Evolutionary conservation across 139 green algal species (phyloP).

Genomic region (Chlorella sp.): DNA sequence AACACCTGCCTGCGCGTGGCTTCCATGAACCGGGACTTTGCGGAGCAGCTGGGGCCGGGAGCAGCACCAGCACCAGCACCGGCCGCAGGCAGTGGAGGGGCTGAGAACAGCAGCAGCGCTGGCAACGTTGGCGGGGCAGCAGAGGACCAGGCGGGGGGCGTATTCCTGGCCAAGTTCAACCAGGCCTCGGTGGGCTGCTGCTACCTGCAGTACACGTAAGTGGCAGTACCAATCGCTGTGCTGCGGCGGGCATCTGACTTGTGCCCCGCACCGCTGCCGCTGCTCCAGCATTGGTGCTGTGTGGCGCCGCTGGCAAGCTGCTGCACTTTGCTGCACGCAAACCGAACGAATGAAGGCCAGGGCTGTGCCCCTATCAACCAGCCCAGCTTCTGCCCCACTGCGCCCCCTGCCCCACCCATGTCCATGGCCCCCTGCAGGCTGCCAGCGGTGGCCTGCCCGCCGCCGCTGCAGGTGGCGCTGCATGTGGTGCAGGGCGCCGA

Average conservation of each 20-base stretch:
- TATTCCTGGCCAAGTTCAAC: conserved; percentile 30
- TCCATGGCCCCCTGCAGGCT: conserved; percentile 41
- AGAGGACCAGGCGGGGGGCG: background rate
- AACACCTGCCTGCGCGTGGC: conserved; percentile 43
- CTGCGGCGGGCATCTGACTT: background rate
- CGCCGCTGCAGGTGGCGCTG: conserved; percentile 38
- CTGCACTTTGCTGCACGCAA: too few species aligned
- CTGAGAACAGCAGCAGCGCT: background rate
- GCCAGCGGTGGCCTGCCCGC: conserved; percentile 34
- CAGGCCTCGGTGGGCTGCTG: conserved; percentile 37
- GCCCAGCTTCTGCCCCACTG: too few species aligned
- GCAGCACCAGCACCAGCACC: background rate
- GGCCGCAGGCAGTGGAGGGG: background rate
- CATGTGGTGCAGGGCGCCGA: conserved; percentile 16
- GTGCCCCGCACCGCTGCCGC: too few species aligned
- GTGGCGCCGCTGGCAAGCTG: too few species aligned
- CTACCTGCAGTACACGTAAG: conserved; percentile 49
- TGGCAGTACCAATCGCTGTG: background rate
- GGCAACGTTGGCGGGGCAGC: background rate
- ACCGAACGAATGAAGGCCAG: too few species aligned
- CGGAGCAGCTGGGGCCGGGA: background rate
- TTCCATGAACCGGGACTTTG: conserved; percentile 27
- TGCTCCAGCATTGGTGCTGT: too few species aligned
- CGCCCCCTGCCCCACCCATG: background rate
- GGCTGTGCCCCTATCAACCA: background rate